Conservation (phyloP, 78 protist genomes). For the Tieghemostelium lacteum region DNA sequence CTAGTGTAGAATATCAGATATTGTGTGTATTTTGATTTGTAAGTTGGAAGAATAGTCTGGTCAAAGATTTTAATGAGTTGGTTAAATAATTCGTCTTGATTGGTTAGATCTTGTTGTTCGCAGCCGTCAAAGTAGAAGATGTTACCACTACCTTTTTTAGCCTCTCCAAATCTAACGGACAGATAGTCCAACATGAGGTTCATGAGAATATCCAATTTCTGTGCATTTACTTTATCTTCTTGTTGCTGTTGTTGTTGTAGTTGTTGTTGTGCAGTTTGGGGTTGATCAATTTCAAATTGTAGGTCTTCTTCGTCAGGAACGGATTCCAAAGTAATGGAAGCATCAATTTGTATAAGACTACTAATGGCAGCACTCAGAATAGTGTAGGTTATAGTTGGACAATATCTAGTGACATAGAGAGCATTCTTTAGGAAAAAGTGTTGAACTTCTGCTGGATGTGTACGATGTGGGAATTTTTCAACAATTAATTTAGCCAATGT, state of each 20-base stretch:
- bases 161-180: slow-evolving; percentile 27
- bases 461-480: slow-evolving; percentile 41
- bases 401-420: slow-evolving; percentile 55
- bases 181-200: slow-evolving; percentile 56
- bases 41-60: slow-evolving; percentile 41
- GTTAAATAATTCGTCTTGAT: slow-evolving; percentile 42
- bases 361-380: neutral
- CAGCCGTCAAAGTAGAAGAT: slow-evolving; percentile 31
- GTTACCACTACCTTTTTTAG: slow-evolving; percentile 40
- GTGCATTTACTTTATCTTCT: slow-evolving; percentile 49
- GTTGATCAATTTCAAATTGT: slow-evolving; percentile 38
- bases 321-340: slow-evolving; percentile 39
- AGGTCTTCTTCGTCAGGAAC: slow-evolving; percentile 70
- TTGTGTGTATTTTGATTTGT: slow-evolving; percentile 64
- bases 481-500: slow-evolving; percentile 6
- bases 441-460: slow-evolving; percentile 64
- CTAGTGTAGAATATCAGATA: slow-evolving; percentile 37
- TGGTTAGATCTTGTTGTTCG: neutral
- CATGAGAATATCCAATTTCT: slow-evolving; percentile 70
- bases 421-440: slow-evolving; percentile 65
- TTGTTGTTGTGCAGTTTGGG: neutral
- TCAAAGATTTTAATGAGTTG: slow-evolving; percentile 33
- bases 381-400: slow-evolving; percentile 30
- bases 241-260: neutral
- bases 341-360: slow-evolving; percentile 56